Conservation (phyloP, 352 stramenopile species). For the Phytophthora sp. region DNA sequence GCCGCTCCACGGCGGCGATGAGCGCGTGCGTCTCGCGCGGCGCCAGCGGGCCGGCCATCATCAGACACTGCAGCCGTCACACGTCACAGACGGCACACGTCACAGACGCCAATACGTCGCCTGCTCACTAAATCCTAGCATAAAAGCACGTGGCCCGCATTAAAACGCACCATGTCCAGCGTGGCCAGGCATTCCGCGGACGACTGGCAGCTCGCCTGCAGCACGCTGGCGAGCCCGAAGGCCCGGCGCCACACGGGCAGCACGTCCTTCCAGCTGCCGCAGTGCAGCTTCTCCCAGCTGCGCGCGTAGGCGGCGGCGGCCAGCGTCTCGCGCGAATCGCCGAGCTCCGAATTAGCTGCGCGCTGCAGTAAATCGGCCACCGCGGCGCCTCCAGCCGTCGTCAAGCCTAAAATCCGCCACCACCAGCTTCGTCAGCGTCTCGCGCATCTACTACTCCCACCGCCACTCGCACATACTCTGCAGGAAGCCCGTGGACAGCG, state of each 20-base stretch:
- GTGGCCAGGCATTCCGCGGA: slow-evolving; percentile 42
- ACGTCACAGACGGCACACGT: slow-evolving; percentile 11
- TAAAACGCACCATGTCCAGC: slow-evolving; percentile 67
- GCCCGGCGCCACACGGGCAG: slow-evolving; percentile 58
- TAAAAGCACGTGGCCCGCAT: slow-evolving; percentile 2
- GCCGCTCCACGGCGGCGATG: slow-evolving; percentile 43
- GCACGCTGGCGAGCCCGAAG: slow-evolving; percentile 60
- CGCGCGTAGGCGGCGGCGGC: slow-evolving; percentile 54
- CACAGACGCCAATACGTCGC: not conserved
- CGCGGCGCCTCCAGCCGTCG: slow-evolving; percentile 47
- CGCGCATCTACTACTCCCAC: not conserved
- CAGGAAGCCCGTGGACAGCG: slow-evolving; percentile 29
- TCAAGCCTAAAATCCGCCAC: no score
- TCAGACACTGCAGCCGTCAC: slow-evolving; percentile 62
- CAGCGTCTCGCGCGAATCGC: slow-evolving; percentile 12
- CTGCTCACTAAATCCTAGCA: slow-evolving; percentile 8
- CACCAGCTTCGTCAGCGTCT: not conserved
- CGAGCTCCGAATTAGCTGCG: slow-evolving; percentile 8
- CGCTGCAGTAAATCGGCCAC: slow-evolving; percentile 49
- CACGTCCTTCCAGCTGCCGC: slow-evolving; percentile 73
- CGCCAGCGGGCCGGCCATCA: slow-evolving; percentile 76
- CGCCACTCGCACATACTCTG: slow-evolving; percentile 20
- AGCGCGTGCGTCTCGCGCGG: slow-evolving; percentile 49
- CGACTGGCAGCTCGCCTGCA: slow-evolving; percentile 50
- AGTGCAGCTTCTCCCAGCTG: slow-evolving; percentile 79